Evolutionary conservation across 2,329 filamentous ascomycete genomes (phyloP).

Genomic region (Hawksworthiomyces lignivorus): DNA sequence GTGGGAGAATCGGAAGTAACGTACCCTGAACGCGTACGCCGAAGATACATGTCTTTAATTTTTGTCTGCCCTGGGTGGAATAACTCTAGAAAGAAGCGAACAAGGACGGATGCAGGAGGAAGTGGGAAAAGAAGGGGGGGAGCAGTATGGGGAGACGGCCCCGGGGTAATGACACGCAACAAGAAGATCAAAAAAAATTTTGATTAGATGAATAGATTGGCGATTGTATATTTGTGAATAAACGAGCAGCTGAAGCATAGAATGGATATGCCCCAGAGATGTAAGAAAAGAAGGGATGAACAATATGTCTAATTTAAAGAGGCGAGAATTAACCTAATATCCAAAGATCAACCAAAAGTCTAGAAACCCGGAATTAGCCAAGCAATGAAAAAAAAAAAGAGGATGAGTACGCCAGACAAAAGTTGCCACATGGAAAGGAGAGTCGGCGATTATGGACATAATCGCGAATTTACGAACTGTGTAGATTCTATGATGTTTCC

Average conservation of each 20-base stretch:
- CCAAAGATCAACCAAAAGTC: slow-evolving; percentile 1
- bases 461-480: too few species aligned
- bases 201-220: not conserved
- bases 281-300: not conserved
- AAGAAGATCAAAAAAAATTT: not conserved
- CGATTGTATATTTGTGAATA: not conserved
- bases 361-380: slow-evolving; percentile 11
- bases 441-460: too few species aligned
- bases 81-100: not conserved
- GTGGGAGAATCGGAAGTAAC: not conserved
- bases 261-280: too few species aligned
- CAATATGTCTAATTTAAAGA: not conserved
- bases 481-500: too few species aligned
- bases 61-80: not conserved
- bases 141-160: not conserved
- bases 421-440: not conserved
- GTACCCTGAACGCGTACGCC: slow-evolving; percentile 5
- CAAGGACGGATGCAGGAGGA: not conserved
- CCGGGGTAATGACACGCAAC: slow-evolving; percentile 4
- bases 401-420: too few species aligned
- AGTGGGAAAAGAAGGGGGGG: not conserved
- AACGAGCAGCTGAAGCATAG: too few species aligned
- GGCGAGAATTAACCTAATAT: slow-evolving; percentile 5
- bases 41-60: not conserved
- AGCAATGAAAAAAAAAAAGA: not conserved